phyloP scores from a whole-genome alignment of 148 eudicot species.

The Oxyria digyna region DNA sequence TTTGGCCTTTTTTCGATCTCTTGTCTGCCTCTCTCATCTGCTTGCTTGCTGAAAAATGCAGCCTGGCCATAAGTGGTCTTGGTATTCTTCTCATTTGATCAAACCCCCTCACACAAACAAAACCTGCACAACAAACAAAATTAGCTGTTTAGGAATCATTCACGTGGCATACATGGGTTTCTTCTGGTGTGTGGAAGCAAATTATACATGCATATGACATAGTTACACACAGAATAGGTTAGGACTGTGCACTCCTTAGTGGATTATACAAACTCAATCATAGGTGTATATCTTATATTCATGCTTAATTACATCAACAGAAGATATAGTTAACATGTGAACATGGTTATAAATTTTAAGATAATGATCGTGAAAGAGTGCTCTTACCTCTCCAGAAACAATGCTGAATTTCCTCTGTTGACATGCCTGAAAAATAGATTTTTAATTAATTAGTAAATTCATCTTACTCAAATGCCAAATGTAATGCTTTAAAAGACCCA shows the following conservation, averaged over 20 bases:
- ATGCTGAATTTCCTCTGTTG: conserved; percentile 40
- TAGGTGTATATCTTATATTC: no score
- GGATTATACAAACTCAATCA: neutral
- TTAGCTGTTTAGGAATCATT: conserved; percentile 7
- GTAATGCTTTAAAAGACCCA: conserved; percentile 5
- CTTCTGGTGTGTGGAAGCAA: neutral
- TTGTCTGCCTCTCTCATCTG: conserved; percentile 25
- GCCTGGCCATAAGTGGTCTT: conserved; percentile 52
- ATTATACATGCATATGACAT: no score
- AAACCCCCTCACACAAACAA: conserved; percentile 68
- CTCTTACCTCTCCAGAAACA: conserved; percentile 64
- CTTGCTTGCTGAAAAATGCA: conserved; percentile 63
- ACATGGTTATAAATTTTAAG: no score
- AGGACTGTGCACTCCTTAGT: neutral
- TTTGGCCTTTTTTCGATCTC: conserved; percentile 13
- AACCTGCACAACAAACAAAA: conserved; percentile 32
- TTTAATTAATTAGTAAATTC: conserved; percentile 2
- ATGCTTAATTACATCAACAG: no score
- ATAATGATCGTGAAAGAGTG: neutral
- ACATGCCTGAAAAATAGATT: conserved; percentile 28
- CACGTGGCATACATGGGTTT: neutral
- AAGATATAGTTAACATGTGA: no score
- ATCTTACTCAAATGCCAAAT: neutral
- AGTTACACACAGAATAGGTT: no score
- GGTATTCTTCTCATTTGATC: conserved; percentile 49